These are phyloP conservation scores for Coniochaeta ligniaria DNA, from an alignment of 2,329 filamentous ascomycete genomes.

Conservation along the genomic window DNA sequence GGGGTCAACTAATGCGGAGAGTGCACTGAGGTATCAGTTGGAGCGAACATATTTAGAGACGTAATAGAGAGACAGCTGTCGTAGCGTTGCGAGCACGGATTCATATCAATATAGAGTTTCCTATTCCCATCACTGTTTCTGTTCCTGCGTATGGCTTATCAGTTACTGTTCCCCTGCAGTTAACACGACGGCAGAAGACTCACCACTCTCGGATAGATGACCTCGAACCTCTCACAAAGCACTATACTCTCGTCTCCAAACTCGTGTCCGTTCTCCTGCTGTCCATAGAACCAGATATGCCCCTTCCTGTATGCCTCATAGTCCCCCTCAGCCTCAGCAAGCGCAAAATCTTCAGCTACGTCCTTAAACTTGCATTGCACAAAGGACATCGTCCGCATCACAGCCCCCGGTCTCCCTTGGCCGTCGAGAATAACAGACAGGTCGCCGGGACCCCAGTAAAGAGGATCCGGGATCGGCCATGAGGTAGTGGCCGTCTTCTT, in stretches of 20 bases:
- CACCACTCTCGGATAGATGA: slow-evolving; percentile 12
- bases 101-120: not conserved
- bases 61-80: not conserved
- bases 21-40: not conserved
- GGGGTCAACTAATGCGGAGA: not conserved
- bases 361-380: slow-evolving; percentile 18
- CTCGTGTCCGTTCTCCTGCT: slow-evolving; percentile 9
- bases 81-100: too few relatives aligned
- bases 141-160: not conserved
- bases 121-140: not conserved
- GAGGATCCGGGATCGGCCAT: slow-evolving; percentile 18
- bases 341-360: slow-evolving; percentile 19
- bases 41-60: not conserved
- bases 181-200: not conserved
- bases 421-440: slow-evolving; percentile 20
- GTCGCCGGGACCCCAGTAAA: slow-evolving; percentile 20
- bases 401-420: slow-evolving; percentile 12
- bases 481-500: slow-evolving; percentile 21
- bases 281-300: slow-evolving; percentile 17
- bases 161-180: not conserved
- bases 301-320: slow-evolving; percentile 17
- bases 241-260: slow-evolving; percentile 19
- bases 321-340: slow-evolving; percentile 20
- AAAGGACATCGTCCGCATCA: slow-evolving; percentile 19
- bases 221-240: slow-evolving; percentile 20